Conservation (phyloP, 306 rosid genomes). For the Trifolium repens region DNA sequence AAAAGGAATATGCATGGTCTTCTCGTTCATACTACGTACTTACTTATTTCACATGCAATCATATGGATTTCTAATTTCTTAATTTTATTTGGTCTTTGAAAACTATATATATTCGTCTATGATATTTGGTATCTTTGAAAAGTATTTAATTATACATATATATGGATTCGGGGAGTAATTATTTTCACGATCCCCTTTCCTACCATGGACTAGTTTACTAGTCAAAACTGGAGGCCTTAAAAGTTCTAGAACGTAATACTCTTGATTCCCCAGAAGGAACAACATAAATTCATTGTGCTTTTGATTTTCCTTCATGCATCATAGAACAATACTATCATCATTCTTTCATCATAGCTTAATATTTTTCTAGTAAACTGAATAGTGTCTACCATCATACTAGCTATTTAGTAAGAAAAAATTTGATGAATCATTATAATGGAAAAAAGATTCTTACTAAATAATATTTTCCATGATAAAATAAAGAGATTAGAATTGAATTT, state of each 20-base stretch:
- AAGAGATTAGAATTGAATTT: too few species aligned
- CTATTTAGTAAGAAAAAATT: too few species aligned
- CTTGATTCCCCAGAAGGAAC: conserved; percentile 11
- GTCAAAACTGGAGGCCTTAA: conserved; percentile 47
- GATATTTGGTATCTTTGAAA: conserved; percentile 34
- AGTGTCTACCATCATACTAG: too few species aligned
- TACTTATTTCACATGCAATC: conserved; percentile 51
- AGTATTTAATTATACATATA: neutral
- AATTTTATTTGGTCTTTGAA: conserved; percentile 29
- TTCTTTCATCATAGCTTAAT: too few species aligned
- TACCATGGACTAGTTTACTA: neutral
- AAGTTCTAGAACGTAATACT: conserved; percentile 24
- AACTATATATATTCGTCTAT: conserved; percentile 32
- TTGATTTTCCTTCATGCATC: neutral
- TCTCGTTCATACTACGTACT: conserved; percentile 34
- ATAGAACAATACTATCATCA: too few species aligned
- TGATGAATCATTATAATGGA: too few species aligned
- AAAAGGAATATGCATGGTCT: conserved; percentile 12
- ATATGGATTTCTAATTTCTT: conserved; percentile 36
- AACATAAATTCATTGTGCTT: neutral
- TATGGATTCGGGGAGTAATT: conserved; percentile 12
- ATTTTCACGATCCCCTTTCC: conserved; percentile 16
- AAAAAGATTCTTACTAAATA: too few species aligned
- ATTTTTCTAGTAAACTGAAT: too few species aligned
- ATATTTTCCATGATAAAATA: too few species aligned